Evolutionary conservation across 345 rosid genomes (phyloP), one percentile per base, ranked within the genome.

Genomic region (Geranium brycei): DNA sequence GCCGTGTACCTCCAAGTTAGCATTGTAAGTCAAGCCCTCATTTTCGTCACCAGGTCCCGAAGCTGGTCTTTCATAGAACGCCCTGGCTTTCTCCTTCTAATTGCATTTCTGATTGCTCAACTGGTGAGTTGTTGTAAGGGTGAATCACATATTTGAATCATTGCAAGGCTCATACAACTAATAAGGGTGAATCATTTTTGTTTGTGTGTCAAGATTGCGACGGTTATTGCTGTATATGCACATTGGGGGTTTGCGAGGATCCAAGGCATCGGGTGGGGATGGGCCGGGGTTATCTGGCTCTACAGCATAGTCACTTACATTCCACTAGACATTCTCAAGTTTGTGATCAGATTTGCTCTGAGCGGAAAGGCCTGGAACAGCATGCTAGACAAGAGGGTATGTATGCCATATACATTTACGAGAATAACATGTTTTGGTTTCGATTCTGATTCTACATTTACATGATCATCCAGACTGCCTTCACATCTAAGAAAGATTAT

Each of bases 1-100:
- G 96, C 93, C 14, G 61, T 91, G 38, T 91, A 91, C 72, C 93
- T 89, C 53, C 98, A 91, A 87, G 98, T 91, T 60, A 91, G 96
- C 70, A 87, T 87, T 17, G 83, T 91, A 57, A 91, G 98, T 63
- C 98, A 91, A 71, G 95, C 96, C 30, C 96, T 91, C 67, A 91
- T 91, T 72, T 91, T 91, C 63, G 98, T 91, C 17, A 91, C 98
- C 17, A 81, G 96, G 61, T 91, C 98, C 7, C 86, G 91, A 47
- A 85, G 96, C 75, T 91, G 96, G 95, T 91, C 98, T 19, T 91
- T 61, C 31, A 28, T 83, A 4, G 98, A 92, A 73, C 91, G 95
- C 69, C 98, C 98, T 19, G 98, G 98, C 62, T 64, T 85, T 57
- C 60, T 81, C 74, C 91, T 89, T 58, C 30, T 84, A 13, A 0